phyloP scores from a whole-genome alignment of 352 stramenopile genomes.

The Globisporangium paroecandrum region DNA sequence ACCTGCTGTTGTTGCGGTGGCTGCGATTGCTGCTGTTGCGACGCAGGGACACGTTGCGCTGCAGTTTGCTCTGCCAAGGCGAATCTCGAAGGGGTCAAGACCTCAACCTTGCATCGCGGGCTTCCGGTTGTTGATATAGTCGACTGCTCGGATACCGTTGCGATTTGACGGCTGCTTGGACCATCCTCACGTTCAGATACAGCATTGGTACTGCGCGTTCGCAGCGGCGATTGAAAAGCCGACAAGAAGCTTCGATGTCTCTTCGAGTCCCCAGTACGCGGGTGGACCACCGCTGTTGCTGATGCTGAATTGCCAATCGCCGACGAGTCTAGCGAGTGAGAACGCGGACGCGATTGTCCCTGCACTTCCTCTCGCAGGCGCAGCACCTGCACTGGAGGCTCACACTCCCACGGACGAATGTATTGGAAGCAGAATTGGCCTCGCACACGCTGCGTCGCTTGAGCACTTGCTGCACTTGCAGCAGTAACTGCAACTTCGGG shows the following conservation, averaged over 20 bases:
- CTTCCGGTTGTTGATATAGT: background rate
- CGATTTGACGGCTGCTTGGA: background rate
- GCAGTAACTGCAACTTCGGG: background rate
- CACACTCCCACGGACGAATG: constrained; percentile 7
- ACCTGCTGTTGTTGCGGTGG: background rate
- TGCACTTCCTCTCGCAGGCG: constrained; percentile 10
- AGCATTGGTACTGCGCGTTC: background rate
- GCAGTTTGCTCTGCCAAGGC: background rate
- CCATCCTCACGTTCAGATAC: background rate
- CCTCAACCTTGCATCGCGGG: constrained; percentile 9
- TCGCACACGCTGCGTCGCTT: background rate
- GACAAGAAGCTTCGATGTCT: background rate
- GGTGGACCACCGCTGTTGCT: background rate
- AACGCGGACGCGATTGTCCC: background rate
- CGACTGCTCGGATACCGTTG: background rate
- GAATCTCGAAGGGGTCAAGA: constrained; percentile 4
- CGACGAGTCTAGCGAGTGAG: background rate
- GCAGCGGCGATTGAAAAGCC: background rate
- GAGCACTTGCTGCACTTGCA: background rate
- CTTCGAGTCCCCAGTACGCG: constrained; percentile 3
- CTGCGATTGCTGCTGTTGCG: background rate
- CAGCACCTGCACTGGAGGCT: constrained; percentile 15
- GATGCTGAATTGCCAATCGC: background rate
- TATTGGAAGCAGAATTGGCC: constrained; percentile 14
- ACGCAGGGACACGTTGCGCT: background rate